phyloP scores from a whole-genome alignment of 345 rosid genomes.

The Brassica cretica region DNA sequence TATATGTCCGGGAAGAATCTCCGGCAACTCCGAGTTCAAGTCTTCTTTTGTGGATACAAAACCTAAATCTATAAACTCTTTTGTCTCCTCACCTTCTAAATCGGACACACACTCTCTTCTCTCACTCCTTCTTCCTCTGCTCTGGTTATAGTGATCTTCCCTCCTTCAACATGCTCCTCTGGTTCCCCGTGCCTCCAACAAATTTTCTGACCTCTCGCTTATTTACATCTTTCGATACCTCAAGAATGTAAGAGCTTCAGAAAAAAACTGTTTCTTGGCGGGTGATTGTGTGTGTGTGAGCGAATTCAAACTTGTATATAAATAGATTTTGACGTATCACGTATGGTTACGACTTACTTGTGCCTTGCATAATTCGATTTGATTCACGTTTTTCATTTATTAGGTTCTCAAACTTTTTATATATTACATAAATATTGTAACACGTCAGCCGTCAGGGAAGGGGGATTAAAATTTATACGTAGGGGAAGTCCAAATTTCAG shows the following conservation, averaged over 20 bases:
- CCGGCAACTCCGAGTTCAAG: constrained; percentile 62
- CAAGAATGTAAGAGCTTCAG: constrained; percentile 35
- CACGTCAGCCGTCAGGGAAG: too few relatives aligned
- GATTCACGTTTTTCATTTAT: constrained; percentile 29
- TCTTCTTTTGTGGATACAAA: constrained; percentile 83
- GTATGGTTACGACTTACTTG: constrained; percentile 18
- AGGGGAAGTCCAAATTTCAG: constrained; percentile 3
- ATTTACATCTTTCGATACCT: constrained; percentile 51
- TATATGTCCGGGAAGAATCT: constrained; percentile 63
- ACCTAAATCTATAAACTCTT: constrained; percentile 93
- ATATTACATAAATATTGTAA: neutral
- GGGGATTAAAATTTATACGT: neutral
- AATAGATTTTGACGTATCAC: neutral
- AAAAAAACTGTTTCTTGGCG: neutral
- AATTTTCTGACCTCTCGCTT: constrained; percentile 33
- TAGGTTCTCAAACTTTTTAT: neutral
- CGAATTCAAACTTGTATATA: neutral
- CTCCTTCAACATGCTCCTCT: constrained; percentile 3
- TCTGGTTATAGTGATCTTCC: too few relatives aligned
- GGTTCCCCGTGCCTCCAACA: constrained; percentile 44
- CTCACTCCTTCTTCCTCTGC: constrained; percentile 33
- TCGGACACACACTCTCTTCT: constrained; percentile 60
- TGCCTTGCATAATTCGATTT: neutral
- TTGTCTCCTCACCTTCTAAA: constrained; percentile 73
- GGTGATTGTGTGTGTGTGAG: neutral